Evolutionary conservation across 352 stramenopile genomes (phyloP), one percentile per base, ranked within the genome.

Genomic region (Phytophthora hibernalis): DNA sequence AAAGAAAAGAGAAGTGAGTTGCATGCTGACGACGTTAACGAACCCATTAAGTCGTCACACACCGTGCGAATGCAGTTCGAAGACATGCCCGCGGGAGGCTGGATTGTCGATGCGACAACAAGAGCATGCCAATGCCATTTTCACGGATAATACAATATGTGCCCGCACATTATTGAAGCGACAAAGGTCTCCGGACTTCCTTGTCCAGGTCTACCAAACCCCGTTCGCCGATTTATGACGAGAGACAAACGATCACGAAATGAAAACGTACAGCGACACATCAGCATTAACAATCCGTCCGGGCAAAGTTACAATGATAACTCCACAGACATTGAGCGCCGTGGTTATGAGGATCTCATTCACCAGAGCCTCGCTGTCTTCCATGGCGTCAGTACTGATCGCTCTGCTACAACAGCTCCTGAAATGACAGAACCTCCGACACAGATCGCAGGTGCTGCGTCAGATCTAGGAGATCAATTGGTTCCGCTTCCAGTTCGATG

Each of bases 71-170:
- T 48, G 16, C 33, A 49, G 3, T 64, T 18, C 10, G 26, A 60
- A 30, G 37, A 15, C 11, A 60, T 66, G 37, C 28, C 48, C 0
- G 24, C 7, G 2, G n/a, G 48, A 1, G 58, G 49, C 1, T 66
- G 58, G 56, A 42, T 64, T 9, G 45, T 64, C 5, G 33, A 56
- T n/a, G 43, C 33, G 7, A 21, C n/a, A 4, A 42, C 58, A 21
- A 60, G 43, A 31, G 15, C 47, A 5, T 65, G 47, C 20, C 57
- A 65, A 6, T 58, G 47, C 12, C 37, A 18, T 3, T 66, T 66
- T 28, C 45, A 45, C 12, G 7, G 5, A 4, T 60, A 59, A n/a
- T 60, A 47, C 10, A 55, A 31, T 7, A 54, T 60, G 37, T 66
- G 58, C 12, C 11, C 37, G 7, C 58, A 54, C 6, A 22, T 60